A percentile compares a stretch with the other conserved stretches of the same genome.
Evolutionary conservation across 208 protist genomes (phyloP).

Genomic region (Leishmania aethiopica): DNA sequence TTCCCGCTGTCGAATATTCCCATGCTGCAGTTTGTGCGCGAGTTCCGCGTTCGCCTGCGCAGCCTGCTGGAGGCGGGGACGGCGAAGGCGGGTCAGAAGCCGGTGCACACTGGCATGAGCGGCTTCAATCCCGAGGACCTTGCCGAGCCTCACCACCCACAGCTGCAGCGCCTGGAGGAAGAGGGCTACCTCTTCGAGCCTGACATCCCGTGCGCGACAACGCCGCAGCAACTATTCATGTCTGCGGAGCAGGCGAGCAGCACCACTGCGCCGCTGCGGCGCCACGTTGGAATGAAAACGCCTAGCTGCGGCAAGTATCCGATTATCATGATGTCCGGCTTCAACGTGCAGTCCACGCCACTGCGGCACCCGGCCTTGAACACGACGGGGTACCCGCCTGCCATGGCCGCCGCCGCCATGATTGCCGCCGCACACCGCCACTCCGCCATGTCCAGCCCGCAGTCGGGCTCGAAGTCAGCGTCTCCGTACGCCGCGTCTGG

Average conservation of each 20-base stretch:
- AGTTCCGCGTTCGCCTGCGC: conserved; percentile 74
- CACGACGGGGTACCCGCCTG: conserved; percentile 26
- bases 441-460: conserved; percentile 6
- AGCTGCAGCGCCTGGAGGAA: conserved; percentile 29
- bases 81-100: conserved; percentile 35
- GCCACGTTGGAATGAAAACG: conserved; percentile 42
- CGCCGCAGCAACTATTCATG: conserved; percentile 41
- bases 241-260: conserved; percentile 19
- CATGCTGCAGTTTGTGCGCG: conserved; percentile 78
- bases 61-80: conserved; percentile 65
- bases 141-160: conserved; percentile 29
- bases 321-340: conserved; percentile 74
- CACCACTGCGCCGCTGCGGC: conserved; percentile 16
- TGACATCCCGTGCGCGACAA: conserved; percentile 49
- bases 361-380: conserved; percentile 51
- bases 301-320: conserved; percentile 47
- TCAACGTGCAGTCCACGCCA: conserved; percentile 66
- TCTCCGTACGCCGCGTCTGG: conserved; percentile 5
- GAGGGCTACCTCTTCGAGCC: conserved; percentile 75
- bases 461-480: conserved; percentile 6
- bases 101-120: conserved; percentile 39
- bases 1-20: conserved; percentile 75
- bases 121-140: conserved; percentile 46
- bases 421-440: background rate
- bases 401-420: conserved; percentile 19